Evolutionary conservation across 2,329 filamentous ascomycete genomes (phyloP).

Genomic region (Trichoderma cornu-damae): DNA sequence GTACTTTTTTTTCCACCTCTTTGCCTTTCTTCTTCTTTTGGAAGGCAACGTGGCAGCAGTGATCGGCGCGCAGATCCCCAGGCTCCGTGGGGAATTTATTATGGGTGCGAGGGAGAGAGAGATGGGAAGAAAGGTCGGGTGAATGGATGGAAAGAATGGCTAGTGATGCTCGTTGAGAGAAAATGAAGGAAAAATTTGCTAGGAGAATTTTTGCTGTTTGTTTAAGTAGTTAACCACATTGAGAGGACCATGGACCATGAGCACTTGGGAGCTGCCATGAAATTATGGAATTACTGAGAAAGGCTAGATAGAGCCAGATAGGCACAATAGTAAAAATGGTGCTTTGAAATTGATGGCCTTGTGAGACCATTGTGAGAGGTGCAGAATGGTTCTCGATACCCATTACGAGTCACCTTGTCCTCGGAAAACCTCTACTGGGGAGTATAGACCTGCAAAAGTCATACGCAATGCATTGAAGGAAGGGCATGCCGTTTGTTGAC

Average conservation of each 20-base stretch:
- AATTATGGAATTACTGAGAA: neutral
- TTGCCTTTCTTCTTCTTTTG: neutral
- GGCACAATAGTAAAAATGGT: neutral
- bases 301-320: conserved; percentile 7
- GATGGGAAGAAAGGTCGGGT: too few relatives aligned
- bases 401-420: too few relatives aligned
- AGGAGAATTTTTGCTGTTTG: neutral
- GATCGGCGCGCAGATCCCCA: neutral
- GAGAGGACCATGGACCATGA: neutral
- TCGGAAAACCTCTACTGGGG: neutral
- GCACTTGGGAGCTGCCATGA: neutral
- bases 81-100: neutral
- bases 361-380: neutral
- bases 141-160: neutral
- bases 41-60: neutral
- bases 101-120: neutral
- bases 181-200: neutral
- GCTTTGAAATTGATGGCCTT: neutral
- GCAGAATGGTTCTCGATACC: neutral
- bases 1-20: too few relatives aligned
- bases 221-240: neutral
- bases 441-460: neutral
- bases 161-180: neutral
- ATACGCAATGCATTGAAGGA: neutral
- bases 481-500: neutral